phyloP scores from a whole-genome alignment of 106 monocot species.

The Dendrobium chrysotoxum region DNA sequence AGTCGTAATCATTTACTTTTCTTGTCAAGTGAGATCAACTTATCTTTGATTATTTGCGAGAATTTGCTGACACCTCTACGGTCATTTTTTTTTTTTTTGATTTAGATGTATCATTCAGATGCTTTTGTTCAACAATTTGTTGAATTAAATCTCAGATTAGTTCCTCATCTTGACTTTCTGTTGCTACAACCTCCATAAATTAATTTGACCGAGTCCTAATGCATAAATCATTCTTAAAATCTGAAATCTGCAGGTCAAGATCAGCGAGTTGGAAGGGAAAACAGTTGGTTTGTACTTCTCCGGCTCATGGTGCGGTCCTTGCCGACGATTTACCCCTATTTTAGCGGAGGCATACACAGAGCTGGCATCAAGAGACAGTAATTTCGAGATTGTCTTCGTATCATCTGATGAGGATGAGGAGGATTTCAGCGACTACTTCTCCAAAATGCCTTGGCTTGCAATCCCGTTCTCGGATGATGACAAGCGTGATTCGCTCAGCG shows the following conservation, averaged over 20 bases:
- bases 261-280: slow-evolving; percentile 18
- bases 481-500: slow-evolving; percentile 22
- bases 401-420: slow-evolving; percentile 60
- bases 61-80: neutral
- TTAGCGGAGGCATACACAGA: slow-evolving; percentile 49
- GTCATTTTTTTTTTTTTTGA: neutral
- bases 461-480: slow-evolving; percentile 62
- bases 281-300: slow-evolving; percentile 68
- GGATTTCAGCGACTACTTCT: slow-evolving; percentile 47
- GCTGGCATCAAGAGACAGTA: slow-evolving; percentile 14
- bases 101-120: neutral
- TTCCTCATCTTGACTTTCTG: neutral
- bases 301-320: slow-evolving; percentile 58
- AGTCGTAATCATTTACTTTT: neutral
- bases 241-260: slow-evolving; percentile 24
- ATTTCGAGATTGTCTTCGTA: slow-evolving; percentile 67
- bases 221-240: neutral
- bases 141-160: neutral
- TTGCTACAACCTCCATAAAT: neutral
- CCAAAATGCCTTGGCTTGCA: slow-evolving; percentile 83
- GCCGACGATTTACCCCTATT: slow-evolving; percentile 44
- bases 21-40: neutral
- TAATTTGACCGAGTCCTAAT: neutral
- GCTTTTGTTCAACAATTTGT: neutral
- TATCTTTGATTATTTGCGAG: neutral